Conservation (phyloP, 768 basidiomycete genomes). For the Tephrocybe sp. region DNA sequence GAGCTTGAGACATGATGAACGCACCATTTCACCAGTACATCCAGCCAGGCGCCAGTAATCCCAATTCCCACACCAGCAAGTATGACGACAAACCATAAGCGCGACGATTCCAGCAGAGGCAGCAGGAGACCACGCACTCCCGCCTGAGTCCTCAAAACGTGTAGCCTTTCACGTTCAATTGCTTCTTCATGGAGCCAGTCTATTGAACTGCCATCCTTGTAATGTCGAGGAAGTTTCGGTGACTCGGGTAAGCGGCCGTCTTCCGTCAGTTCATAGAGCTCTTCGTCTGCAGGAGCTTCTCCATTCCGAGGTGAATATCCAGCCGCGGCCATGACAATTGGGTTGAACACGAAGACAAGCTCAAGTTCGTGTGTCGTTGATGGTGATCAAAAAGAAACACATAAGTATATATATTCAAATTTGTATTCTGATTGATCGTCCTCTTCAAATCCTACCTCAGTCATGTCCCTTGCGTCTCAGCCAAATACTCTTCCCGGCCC, state of each 20-base stretch:
- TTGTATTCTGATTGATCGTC: too few species aligned
- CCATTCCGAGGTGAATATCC: conserved; percentile 16
- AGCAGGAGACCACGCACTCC: conserved; percentile 58
- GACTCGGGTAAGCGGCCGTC: conserved; percentile 35
- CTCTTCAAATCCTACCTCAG: too few species aligned
- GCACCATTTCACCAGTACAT: conserved; percentile 74
- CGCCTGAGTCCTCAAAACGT: conserved; percentile 45
- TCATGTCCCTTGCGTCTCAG: conserved; percentile 13
- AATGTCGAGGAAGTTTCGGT: conserved; percentile 34
- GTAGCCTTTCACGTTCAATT: conserved; percentile 56
- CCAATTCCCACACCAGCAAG: conserved; percentile 68
- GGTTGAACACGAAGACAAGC: neutral
- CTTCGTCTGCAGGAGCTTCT: conserved; percentile 31
- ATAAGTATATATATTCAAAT: too few species aligned
- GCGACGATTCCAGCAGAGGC: conserved; percentile 54
- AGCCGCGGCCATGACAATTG: conserved; percentile 8
- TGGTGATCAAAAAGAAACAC: too few species aligned
- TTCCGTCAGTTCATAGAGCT: conserved; percentile 47
- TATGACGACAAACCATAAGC: conserved; percentile 70
- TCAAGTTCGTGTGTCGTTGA: neutral
- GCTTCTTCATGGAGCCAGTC: conserved; percentile 72
- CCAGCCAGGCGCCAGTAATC: conserved; percentile 68
- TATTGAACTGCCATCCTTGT: conserved; percentile 62
- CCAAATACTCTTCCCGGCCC: conserved; percentile 11
- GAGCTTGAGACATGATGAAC: conserved; percentile 16